Evolutionary conservation across 768 basidiomycete genomes (phyloP).

Genomic region (Auricularia auricula-judae): DNA sequence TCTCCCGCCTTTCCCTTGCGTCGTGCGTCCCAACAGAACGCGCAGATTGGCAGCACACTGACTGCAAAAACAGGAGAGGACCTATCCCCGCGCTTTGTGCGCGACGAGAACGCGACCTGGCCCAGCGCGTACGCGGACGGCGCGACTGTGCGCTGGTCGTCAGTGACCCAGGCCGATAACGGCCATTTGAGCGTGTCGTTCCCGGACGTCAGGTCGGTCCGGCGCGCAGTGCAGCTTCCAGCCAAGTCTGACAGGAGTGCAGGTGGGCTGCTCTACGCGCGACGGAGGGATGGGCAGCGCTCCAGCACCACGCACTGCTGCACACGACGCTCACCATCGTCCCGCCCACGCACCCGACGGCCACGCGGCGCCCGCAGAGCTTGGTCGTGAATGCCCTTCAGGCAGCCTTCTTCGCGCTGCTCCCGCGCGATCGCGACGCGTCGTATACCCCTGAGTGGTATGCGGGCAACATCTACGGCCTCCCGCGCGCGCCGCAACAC

Average conservation of each 20-base stretch:
- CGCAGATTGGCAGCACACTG: not conserved
- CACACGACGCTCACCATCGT: slow-evolving; percentile 50
- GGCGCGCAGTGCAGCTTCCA: not conserved
- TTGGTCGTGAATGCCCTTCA: slow-evolving; percentile 52
- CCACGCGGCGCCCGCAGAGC: slow-evolving; percentile 24
- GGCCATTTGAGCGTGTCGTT: slow-evolving; percentile 53
- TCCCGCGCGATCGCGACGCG: slow-evolving; percentile 28
- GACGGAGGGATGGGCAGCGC: slow-evolving; percentile 77
- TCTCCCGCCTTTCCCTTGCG: slow-evolving; percentile 66
- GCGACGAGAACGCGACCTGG: slow-evolving; percentile 29
- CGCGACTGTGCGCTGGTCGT: slow-evolving; percentile 50
- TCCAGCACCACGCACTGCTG: slow-evolving; percentile 71
- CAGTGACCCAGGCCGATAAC: slow-evolving; percentile 26
- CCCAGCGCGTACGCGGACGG: slow-evolving; percentile 60
- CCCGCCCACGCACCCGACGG: slow-evolving; percentile 24
- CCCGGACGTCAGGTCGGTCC: slow-evolving; percentile 43
- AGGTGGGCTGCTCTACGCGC: slow-evolving; percentile 66
- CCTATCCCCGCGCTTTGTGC: slow-evolving; percentile 46
- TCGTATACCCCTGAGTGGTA: slow-evolving; percentile 46
- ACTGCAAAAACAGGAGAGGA: slow-evolving; percentile 2
- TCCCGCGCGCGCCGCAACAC: slow-evolving; percentile 42
- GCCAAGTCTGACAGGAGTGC: not conserved
- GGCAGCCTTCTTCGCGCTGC: slow-evolving; percentile 65
- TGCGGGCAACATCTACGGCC: slow-evolving; percentile 75
- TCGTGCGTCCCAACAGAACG: slow-evolving; percentile 27